Base-by-base conservation (phyloP, 2,329 filamentous ascomycete species). In the Diaporthe velutina region DNA sequence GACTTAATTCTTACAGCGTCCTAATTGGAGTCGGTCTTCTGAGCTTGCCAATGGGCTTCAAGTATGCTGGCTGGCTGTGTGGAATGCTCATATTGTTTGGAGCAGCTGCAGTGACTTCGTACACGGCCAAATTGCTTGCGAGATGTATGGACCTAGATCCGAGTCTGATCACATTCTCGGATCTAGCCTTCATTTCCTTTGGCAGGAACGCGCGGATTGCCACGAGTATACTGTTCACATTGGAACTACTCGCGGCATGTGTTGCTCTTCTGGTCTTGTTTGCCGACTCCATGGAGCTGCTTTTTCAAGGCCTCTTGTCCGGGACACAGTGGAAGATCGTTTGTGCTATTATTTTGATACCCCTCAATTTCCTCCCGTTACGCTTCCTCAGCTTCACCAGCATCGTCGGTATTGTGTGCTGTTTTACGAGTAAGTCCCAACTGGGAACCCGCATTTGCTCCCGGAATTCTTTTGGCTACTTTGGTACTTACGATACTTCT, bases 251-350 rank as follows among this genome's bases (percentile, higher is more conserved):
- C 42, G 96, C 94, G 10, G 94, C 95, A 30, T 97, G 95, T 80
- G 96, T 98, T 40, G 96, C 96, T 4, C 88, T 98, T 4, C 90
- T 98, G 42, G 94, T 98, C 28, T 89, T 98, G n/a, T 98, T 98
- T 83, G 94, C 95, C 70, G 97, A 98, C 84, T 97, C 94, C 58
- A 88, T 98, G 79, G 87, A 94, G 79, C 90, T 94, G 19, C 85
- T 98, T 28, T 90, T 98, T 68, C 94, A 95, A 0, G 91, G 90
- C 0, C 84, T 94, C 77, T 80, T 90, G 60, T 91, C 89, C 61
- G 85, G 94, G 7, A 88, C 90, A 0, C 86, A 91, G 76, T 98
- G 96, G 96, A 98, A 98, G 84, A 86, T 96, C 42, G 83, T 98
- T 40, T 97, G 95, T 82, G 93, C 94, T 22, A 75, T 95, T 25